Evolutionary conservation across 768 basidiomycete genomes (phyloP), one percentile per base, ranked within the genome.

Genomic region (Mycena leptocephala): DNA sequence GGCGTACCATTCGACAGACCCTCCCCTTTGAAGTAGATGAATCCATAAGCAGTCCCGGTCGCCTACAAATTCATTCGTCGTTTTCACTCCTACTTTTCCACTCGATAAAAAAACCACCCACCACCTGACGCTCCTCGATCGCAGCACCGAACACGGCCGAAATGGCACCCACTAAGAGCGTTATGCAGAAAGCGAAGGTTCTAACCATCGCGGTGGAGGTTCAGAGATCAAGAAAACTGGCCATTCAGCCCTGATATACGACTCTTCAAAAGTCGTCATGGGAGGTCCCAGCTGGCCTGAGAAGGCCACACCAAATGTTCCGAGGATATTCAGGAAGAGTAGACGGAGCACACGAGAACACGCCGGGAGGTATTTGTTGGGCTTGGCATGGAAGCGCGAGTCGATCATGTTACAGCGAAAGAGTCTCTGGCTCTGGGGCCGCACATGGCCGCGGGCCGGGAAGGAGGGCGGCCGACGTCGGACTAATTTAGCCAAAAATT

Each of bases 1-100:
- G 13, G 43, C 70, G 32, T 30, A 76, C 75, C 75, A 48, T 72
- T 72, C 8, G 75, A 63, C 3, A 65, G 51, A 4, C 65, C 55
- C 35, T 76, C 75, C 9, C 75, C 75, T 18, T 61, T 58, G 55
- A 76, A 76, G 56, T 76, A 76, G 20, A 76, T 30, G 39, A 66
- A 76, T 10, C 75, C 75, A 63, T 76, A 76, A 4, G 48, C 70
- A 18, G 37, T 41, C n/a, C 68, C 68, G 10, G 68, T 70, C 20
- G 68, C 68, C 68, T 70, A 22, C 6, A 43, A 30, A 22, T 26
- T 10, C 14, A 16, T 20, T 22, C n/a, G 14, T 32, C 30, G 28
- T 11, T 26, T 32, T 6, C n/a, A n/a, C n/a, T n/a, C 1, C n/a
- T 28, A 43, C 32, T 10, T 2, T 18, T 14, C 33, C 30, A 11